phyloP scores from a whole-genome alignment of 495 filamentous ascomycete genomes.

The Penicillium lividum region DNA sequence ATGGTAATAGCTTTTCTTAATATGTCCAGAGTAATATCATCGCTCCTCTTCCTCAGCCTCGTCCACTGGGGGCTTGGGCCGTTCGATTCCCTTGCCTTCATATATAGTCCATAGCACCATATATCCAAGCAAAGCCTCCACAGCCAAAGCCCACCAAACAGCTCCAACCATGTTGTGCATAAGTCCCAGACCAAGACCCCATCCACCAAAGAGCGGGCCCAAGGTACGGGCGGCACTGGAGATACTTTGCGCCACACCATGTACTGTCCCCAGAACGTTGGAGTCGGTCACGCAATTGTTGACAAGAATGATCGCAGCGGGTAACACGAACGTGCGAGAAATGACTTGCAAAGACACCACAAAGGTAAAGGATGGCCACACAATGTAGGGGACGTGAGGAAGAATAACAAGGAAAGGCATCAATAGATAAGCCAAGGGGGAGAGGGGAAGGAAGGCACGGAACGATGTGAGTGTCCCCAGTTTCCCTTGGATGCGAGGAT shows the following conservation, averaged over 20 bases:
- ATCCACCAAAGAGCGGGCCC: conserved; percentile 66
- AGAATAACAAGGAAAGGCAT: conserved; percentile 68
- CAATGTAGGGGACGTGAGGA: conserved; percentile 42
- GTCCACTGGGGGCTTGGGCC: conserved; percentile 26
- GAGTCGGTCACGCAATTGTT: conserved; percentile 68
- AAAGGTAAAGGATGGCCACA: conserved; percentile 59
- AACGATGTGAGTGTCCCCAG: conserved; percentile 65
- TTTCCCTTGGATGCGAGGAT: conserved; percentile 58
- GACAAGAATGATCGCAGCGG: conserved; percentile 66
- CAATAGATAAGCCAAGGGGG: conserved; percentile 64
- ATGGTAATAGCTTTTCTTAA: background rate
- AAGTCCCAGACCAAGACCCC: conserved; percentile 63
- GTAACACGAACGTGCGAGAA: conserved; percentile 70
- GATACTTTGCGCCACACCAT: conserved; percentile 68
- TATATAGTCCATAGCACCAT: conserved; percentile 51
- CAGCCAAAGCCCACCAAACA: conserved; percentile 68
- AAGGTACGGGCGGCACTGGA: conserved; percentile 59
- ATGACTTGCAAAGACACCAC: conserved; percentile 68
- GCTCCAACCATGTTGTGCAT: conserved; percentile 64
- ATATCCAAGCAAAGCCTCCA: conserved; percentile 52
- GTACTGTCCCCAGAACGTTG: conserved; percentile 64
- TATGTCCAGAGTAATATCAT: background rate
- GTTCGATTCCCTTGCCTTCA: conserved; percentile 53
- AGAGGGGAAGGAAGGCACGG: conserved; percentile 58
- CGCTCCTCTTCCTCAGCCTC: conserved; percentile 15